Conservation (phyloP, 148 eudicot genomes). For the Polygonum maritimum region DNA sequence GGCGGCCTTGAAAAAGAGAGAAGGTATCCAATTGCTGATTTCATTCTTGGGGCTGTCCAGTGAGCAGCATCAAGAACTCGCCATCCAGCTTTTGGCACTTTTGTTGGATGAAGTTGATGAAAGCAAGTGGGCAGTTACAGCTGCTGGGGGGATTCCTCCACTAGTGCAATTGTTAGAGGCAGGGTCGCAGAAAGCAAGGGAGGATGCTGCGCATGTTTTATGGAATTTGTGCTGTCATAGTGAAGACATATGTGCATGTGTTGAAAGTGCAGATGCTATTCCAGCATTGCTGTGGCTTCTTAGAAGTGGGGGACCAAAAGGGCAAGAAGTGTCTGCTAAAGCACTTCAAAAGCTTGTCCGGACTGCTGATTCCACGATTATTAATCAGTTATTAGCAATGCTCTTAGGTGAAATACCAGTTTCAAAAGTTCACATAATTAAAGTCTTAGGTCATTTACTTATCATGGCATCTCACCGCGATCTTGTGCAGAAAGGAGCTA, state of each 20-base stretch:
- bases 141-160: constrained; percentile 91
- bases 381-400: constrained; percentile 68
- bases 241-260: constrained; percentile 74
- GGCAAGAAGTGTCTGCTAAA: constrained; percentile 62
- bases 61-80: constrained; percentile 81
- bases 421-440: constrained; percentile 47
- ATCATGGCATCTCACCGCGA: constrained; percentile 48
- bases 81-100: constrained; percentile 51
- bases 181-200: constrained; percentile 73
- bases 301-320: constrained; percentile 57
- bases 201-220: constrained; percentile 54
- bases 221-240: constrained; percentile 70
- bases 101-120: constrained; percentile 67
- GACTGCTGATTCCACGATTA: constrained; percentile 50
- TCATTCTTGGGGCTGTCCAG: constrained; percentile 64
- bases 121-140: constrained; percentile 92
- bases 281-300: constrained; percentile 71
- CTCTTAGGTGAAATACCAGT: constrained; percentile 60
- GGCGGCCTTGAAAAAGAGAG: constrained; percentile 70
- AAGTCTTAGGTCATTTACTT: constrained; percentile 65
- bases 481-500: constrained; percentile 49
- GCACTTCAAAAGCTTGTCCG: constrained; percentile 53
- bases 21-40: constrained; percentile 72
- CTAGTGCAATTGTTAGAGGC: constrained; percentile 62
- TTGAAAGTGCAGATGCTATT: constrained; percentile 80